Conservation (phyloP, 306 rosid genomes). For the Rosa multiflora region DNA sequence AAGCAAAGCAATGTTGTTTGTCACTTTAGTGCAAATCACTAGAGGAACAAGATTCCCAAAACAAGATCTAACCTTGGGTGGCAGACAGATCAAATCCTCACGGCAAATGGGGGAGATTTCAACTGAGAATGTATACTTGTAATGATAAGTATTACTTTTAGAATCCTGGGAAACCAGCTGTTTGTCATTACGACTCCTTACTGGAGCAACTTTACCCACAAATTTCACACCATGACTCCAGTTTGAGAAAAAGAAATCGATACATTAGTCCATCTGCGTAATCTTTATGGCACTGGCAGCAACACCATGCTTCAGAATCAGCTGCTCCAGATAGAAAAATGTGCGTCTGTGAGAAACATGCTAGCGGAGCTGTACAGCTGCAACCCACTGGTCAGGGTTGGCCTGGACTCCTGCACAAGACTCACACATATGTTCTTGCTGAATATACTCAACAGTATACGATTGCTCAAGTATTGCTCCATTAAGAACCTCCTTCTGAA, state of each 20-base stretch:
- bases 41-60: constrained; percentile 71
- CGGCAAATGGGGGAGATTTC: constrained; percentile 68
- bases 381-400: constrained; percentile 75
- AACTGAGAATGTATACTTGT: constrained; percentile 66
- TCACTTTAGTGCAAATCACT: constrained; percentile 73
- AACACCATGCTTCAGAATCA: constrained; percentile 66
- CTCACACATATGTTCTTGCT: constrained; percentile 60
- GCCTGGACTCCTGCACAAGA: constrained; percentile 61
- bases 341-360: constrained; percentile 61
- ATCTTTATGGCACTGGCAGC: constrained; percentile 64
- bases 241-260: constrained; percentile 67
- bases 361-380: constrained; percentile 68
- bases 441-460: constrained; percentile 54
- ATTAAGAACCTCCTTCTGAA: constrained; percentile 65
- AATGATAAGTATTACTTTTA: constrained; percentile 58
- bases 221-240: constrained; percentile 63
- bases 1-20: constrained; percentile 59
- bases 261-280: constrained; percentile 64
- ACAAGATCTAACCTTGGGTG: constrained; percentile 54
- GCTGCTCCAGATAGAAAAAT: constrained; percentile 68
- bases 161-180: constrained; percentile 68
- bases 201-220: constrained; percentile 53
- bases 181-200: constrained; percentile 50
- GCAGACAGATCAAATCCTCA: constrained; percentile 72
- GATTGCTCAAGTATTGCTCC: constrained; percentile 64